These are phyloP conservation scores for Ormosia emarginata DNA, from an alignment of 306 rosid species.

Conservation along the genomic window DNA sequence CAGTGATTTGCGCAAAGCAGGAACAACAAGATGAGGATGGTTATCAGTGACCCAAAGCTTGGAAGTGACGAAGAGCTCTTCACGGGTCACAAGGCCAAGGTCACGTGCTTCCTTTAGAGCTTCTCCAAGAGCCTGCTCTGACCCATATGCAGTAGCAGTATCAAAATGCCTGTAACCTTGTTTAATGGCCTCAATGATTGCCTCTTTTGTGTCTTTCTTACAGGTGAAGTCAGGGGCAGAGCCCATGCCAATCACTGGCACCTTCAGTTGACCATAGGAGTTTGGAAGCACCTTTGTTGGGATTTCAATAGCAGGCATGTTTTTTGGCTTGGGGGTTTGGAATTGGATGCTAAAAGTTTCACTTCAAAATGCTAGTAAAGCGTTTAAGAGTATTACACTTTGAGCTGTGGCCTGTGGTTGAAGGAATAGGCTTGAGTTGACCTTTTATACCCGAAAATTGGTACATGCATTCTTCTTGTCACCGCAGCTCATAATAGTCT, in stretches of 20 bases:
- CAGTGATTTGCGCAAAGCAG: constrained; percentile 38
- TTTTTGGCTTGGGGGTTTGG: no score
- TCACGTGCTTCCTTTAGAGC: constrained; percentile 32
- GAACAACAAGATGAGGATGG: constrained; percentile 39
- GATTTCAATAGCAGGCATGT: constrained; percentile 19
- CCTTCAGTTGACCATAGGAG: neutral
- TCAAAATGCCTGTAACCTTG: constrained; percentile 52
- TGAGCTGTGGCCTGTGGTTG: no score
- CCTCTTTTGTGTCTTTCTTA: constrained; percentile 35
- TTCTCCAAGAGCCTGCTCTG: constrained; percentile 40
- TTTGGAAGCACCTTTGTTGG: constrained; percentile 24
- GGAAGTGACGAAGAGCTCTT: constrained; percentile 49
- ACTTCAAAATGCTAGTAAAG: no score
- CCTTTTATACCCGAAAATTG: no score
- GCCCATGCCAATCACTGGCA: constrained; percentile 46
- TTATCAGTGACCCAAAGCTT: constrained; percentile 47
- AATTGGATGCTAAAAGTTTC: no score
- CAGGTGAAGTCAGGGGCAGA: constrained; percentile 48
- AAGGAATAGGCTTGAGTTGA: no score
- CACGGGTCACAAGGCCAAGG: constrained; percentile 35
- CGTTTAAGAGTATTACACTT: no score
- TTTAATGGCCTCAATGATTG: constrained; percentile 39
- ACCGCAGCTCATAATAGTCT: no score
- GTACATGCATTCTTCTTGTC: no score
- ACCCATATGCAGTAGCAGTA: constrained; percentile 43